Evolutionary conservation across 345 rosid genomes (phyloP).

Genomic region (Eucalyptus rudis): DNA sequence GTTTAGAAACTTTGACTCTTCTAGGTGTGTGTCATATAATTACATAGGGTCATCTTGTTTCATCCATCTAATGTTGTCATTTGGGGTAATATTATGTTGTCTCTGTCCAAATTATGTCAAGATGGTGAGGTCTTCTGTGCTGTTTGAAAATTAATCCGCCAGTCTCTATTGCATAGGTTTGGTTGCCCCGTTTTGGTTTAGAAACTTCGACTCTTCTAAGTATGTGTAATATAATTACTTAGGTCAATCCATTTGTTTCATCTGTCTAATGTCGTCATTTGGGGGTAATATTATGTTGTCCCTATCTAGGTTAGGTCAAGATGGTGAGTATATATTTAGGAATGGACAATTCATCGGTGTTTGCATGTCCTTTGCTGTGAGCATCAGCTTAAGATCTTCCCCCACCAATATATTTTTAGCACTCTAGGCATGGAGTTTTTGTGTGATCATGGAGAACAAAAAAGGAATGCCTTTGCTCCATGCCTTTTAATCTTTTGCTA

Average conservation of each 20-base stretch:
- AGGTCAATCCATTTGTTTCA: neutral
- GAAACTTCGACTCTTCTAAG: neutral
- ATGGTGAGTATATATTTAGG: neutral
- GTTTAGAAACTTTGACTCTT: neutral
- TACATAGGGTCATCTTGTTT: neutral
- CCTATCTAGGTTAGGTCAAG: neutral
- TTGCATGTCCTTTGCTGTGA: neutral
- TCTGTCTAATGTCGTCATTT: neutral
- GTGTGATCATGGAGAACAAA: neutral
- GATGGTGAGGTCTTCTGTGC: neutral
- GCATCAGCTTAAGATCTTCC: neutral
- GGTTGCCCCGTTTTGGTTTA: neutral
- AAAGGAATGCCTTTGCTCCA: neutral
- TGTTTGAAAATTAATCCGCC: neutral
- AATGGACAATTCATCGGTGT: neutral
- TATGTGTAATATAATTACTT: neutral
- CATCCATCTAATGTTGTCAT: neutral
- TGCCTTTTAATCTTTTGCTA: neutral
- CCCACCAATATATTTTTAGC: neutral
- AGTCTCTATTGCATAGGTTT: neutral
- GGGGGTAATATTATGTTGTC: neutral
- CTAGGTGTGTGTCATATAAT: neutral
- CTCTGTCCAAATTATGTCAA: neutral
- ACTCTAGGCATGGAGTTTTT: neutral
- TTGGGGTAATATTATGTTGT: neutral